Percentiles rank a stretch among this genome's conserved stretches.
Evolutionary conservation across 257 asterid species (phyloP).

Genomic region (Cinchona pubescens): DNA sequence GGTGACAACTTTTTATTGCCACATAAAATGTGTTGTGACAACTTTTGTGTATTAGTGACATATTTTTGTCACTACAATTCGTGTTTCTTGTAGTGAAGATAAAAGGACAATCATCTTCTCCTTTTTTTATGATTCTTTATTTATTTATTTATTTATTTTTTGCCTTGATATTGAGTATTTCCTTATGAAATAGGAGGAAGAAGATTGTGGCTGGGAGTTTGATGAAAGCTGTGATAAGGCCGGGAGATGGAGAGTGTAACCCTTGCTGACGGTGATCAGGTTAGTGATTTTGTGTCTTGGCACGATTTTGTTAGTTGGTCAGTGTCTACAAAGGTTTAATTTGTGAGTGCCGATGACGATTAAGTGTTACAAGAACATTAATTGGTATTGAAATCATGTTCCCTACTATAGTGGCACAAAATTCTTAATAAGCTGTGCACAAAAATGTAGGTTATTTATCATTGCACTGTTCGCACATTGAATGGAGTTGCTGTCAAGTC

Average conservation of each 20-base stretch:
- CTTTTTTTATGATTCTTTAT: too few relatives aligned
- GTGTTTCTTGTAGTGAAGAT: too few relatives aligned
- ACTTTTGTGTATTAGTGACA: too few relatives aligned
- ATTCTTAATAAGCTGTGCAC: neutral
- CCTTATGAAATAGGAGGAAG: constrained; percentile 51
- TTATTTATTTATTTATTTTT: too few relatives aligned
- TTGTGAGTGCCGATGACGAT: neutral
- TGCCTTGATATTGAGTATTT: neutral
- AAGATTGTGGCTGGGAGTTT: constrained; percentile 86
- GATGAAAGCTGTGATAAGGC: constrained; percentile 93
- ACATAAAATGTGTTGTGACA: too few relatives aligned
- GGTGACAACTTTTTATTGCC: too few relatives aligned
- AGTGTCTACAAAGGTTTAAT: neutral
- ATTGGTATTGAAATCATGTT: neutral
- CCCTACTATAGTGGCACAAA: neutral
- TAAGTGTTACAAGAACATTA: neutral
- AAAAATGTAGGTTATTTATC: constrained; percentile 70
- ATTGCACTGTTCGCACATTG: constrained; percentile 76
- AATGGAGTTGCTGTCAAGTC: constrained; percentile 89
- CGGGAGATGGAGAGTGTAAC: constrained; percentile 75
- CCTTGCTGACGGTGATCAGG: constrained; percentile 92
- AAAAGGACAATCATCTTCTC: too few relatives aligned
- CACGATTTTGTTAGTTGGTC: neutral
- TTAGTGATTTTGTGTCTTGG: constrained; percentile 15
- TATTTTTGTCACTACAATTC: too few relatives aligned